Percentiles rank a stretch among this genome's conserved stretches.
Evolutionary conservation across 108 stramenopile species (phyloP).

Genomic region (Cyclotella cryptica): DNA sequence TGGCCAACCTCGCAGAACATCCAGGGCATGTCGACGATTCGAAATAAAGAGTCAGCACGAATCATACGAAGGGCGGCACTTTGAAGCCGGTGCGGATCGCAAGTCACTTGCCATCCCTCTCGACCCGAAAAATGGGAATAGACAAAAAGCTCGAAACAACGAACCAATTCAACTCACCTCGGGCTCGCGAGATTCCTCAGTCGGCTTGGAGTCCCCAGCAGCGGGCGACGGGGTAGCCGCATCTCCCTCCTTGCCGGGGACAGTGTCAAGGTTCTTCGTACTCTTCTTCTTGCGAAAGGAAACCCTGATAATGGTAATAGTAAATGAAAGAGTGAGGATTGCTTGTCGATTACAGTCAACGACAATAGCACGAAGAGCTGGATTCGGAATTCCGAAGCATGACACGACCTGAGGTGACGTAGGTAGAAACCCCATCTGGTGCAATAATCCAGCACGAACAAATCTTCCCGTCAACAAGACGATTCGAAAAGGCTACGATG

Average conservation of each 20-base stretch:
- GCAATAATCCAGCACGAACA: neutral
- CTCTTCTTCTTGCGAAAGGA: conserved; percentile 56
- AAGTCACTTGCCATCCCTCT: too few species aligned
- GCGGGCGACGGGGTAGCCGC: conserved; percentile 53
- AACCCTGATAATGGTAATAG: conserved; percentile 25
- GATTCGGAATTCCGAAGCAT: neutral
- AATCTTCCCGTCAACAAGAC: neutral
- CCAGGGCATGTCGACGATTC: too few species aligned
- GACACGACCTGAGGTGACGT: too few species aligned
- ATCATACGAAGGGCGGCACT: neutral
- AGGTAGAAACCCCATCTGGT: neutral
- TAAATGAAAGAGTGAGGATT: neutral
- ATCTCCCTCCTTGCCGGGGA: conserved; percentile 24
- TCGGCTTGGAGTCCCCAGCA: neutral
- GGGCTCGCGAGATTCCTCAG: conserved; percentile 21
- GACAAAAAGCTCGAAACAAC: neutral
- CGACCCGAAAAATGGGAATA: too few species aligned
- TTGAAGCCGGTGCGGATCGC: too few species aligned
- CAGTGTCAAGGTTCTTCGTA: conserved; percentile 37
- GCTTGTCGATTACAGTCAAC: neutral
- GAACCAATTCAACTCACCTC: conserved; percentile 2
- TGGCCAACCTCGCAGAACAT: too few species aligned
- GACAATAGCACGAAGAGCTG: too few species aligned
- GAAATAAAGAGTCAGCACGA: too few species aligned
- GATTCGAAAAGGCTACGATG: neutral